phyloP scores from a whole-genome alignment of 2,329 filamentous ascomycete species.

The Diaporthe amygdali region DNA sequence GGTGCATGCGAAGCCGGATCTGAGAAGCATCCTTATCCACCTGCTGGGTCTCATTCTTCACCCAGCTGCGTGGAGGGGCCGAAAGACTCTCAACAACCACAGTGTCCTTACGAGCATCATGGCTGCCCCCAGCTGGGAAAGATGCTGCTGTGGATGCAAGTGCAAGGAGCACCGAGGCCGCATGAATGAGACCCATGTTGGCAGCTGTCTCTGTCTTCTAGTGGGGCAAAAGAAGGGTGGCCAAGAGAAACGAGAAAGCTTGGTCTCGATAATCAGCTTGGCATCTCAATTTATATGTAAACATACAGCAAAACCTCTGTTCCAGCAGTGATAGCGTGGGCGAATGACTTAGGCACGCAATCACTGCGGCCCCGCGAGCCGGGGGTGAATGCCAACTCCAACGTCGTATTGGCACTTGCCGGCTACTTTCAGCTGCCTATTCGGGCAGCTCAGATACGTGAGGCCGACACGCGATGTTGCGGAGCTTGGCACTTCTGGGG shows the following conservation, averaged over 20 bases:
- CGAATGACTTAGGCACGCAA: not conserved
- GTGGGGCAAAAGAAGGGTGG: not conserved
- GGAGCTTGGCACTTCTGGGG: not conserved
- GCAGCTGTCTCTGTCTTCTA: not conserved
- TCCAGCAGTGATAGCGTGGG: not conserved
- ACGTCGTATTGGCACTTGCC: not conserved
- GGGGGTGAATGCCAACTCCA: not conserved
- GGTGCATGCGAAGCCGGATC: slow-evolving; percentile 24
- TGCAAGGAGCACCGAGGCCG: slow-evolving; percentile 12
- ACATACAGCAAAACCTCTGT: not conserved
- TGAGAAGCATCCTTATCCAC: slow-evolving; percentile 17
- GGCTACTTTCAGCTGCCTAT: not conserved
- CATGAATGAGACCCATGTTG: slow-evolving; percentile 17
- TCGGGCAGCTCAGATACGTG: not conserved
- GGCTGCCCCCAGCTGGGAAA: not conserved
- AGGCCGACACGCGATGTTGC: not conserved
- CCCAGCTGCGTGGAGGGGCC: slow-evolving; percentile 22
- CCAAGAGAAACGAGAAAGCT: not conserved
- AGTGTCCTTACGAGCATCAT: slow-evolving; percentile 5
- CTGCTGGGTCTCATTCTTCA: slow-evolving; percentile 16
- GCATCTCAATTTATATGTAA: not conserved
- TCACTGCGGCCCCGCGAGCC: not conserved
- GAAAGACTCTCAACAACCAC: slow-evolving; percentile 19
- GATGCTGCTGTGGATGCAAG: slow-evolving; percentile 13
- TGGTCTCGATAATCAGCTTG: not conserved